Evolutionary conservation across 371 early-diverging fungal genomes (phyloP).

Genomic region (Blastocladiella emersonii): DNA sequence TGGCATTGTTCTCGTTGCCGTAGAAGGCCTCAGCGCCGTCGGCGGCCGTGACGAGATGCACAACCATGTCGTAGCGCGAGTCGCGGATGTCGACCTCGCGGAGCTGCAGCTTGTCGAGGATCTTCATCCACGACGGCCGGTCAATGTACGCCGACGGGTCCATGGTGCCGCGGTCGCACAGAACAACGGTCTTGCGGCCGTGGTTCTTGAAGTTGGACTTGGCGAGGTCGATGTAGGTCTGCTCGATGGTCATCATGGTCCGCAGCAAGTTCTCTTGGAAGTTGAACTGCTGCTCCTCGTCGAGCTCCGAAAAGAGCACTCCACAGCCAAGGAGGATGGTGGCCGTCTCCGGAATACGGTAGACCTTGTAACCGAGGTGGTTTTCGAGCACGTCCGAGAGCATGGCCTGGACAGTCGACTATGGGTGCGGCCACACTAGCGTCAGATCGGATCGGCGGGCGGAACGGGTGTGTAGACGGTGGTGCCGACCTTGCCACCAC

Average conservation of each 20-base stretch:
- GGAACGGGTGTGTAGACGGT: too few species aligned
- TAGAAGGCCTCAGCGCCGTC: slow-evolving; percentile 27
- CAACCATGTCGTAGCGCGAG: slow-evolving; percentile 23
- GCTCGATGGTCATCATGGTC: slow-evolving; percentile 23
- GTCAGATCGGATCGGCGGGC: too few species aligned
- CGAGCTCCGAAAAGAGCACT: slow-evolving; percentile 18
- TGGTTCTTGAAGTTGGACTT: slow-evolving; percentile 10
- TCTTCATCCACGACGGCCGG: slow-evolving; percentile 17
- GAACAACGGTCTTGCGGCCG: slow-evolving; percentile 19
- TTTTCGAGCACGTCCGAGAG: slow-evolving; percentile 19
- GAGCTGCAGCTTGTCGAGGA: slow-evolving; percentile 17
- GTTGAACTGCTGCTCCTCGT: slow-evolving; percentile 11
- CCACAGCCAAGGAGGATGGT: slow-evolving; percentile 20
- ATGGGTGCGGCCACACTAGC: too few species aligned
- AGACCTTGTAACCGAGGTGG: slow-evolving; percentile 21
- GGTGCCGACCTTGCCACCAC: slow-evolving; percentile 30
- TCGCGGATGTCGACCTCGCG: slow-evolving; percentile 16
- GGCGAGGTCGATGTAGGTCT: slow-evolving; percentile 22
- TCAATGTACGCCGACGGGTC: slow-evolving; percentile 13
- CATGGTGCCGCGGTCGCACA: slow-evolving; percentile 28
- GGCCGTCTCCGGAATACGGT: slow-evolving; percentile 25
- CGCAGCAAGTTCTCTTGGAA: slow-evolving; percentile 22
- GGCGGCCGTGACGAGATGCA: slow-evolving; percentile 27
- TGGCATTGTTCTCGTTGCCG: slow-evolving; percentile 17
- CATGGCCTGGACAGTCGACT: slow-evolving; percentile 3